Evolutionary conservation across 2,329 filamentous ascomycete species (phyloP).

Genomic region (Tolypocladium sp.): DNA sequence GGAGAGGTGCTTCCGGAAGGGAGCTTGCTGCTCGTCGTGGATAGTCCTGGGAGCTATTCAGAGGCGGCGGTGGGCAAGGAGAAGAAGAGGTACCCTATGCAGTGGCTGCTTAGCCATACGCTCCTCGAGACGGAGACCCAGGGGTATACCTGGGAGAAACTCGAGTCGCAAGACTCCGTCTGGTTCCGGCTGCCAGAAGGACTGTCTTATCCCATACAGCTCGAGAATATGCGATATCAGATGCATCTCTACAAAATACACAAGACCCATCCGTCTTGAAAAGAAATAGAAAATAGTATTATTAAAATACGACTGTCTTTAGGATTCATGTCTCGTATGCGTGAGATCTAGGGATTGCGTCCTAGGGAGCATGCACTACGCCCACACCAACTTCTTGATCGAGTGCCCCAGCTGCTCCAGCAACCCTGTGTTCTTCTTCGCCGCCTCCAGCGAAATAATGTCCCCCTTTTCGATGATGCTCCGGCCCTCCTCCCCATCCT

Average conservation of each 20-base stretch:
- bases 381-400: constrained; percentile 91
- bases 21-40: constrained; percentile 72
- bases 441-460: constrained; percentile 77
- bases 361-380: constrained; percentile 17
- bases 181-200: constrained; percentile 71
- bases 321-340: not conserved
- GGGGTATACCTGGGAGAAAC: constrained; percentile 57
- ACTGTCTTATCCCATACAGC: constrained; percentile 69
- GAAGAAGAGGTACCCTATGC: constrained; percentile 75
- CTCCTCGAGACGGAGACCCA: constrained; percentile 41
- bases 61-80: constrained; percentile 61
- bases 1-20: constrained; percentile 48
- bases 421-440: constrained; percentile 76
- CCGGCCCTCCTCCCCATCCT: constrained; percentile 31
- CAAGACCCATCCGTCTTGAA: constrained; percentile 5
- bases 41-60: constrained; percentile 90
- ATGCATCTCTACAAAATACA: constrained; percentile 63
- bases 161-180: constrained; percentile 65
- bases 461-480: constrained; percentile 49
- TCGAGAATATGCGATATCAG: constrained; percentile 96
- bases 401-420: constrained; percentile 82
- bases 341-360: not conserved
- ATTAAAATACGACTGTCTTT: not conserved
- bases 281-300: not conserved
- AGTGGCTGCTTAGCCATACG: constrained; percentile 81